These are phyloP conservation scores for Hymenoscyphus fraxineus DNA, from an alignment of 2,329 filamentous ascomycete genomes.

Conservation along the genomic window DNA sequence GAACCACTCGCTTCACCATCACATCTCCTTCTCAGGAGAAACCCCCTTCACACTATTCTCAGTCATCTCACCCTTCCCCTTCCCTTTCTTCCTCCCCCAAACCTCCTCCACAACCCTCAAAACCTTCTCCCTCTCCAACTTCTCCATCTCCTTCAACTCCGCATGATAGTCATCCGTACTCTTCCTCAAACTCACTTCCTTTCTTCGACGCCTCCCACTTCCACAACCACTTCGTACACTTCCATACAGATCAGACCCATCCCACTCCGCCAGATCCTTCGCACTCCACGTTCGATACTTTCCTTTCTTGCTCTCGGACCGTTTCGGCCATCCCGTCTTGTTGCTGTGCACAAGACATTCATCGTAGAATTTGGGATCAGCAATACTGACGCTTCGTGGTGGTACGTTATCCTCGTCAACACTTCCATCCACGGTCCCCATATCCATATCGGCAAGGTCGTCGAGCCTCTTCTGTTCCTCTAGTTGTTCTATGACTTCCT, in stretches of 20 bases:
- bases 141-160: slow-evolving; percentile 23
- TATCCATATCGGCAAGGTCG: slow-evolving; percentile 5
- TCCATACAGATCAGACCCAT: background rate
- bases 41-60: background rate
- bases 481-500: slow-evolving; percentile 4
- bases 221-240: slow-evolving; percentile 7
- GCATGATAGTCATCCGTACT: slow-evolving; percentile 25
- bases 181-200: slow-evolving; percentile 22
- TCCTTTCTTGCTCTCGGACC: slow-evolving; percentile 13
- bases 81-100: slow-evolving; percentile 15
- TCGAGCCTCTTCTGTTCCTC: slow-evolving; percentile 1
- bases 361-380: slow-evolving; percentile 29
- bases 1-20: background rate
- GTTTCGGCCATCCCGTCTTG: background rate
- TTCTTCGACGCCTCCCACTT: slow-evolving; percentile 8
- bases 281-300: slow-evolving; percentile 32
- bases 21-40: background rate
- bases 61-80: background rate
- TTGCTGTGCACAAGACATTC: slow-evolving; percentile 24
- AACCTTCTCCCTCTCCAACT: slow-evolving; percentile 20
- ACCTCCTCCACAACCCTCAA: slow-evolving; percentile 20
- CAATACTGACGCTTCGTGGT: slow-evolving; percentile 19
- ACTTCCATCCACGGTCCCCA: slow-evolving; percentile 8
- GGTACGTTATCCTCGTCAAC: background rate
- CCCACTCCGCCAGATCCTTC: slow-evolving; percentile 19